Percentiles rank a stretch among this genome's conserved stretches.
These are phyloP conservation scores for grape (Vitis vinifera) DNA, from an alignment of 164 flowering plant genomes.

Conservation along the genomic window ASM3070453v1 NC_081809.1:25777501-25778000, in stretches of 20 bases:
- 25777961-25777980: not conserved
- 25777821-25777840: constrained; percentile 92
- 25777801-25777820: constrained; percentile 9
- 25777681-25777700: not conserved
- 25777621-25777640: too few species aligned
- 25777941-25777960: not conserved
- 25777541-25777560: too few species aligned
- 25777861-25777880: constrained; percentile 99
- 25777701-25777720: not conserved
- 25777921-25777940: constrained; percentile 44
- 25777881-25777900: constrained; percentile 91
- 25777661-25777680: too few species aligned
- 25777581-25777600: too few species aligned
- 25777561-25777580: too few species aligned
- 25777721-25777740: not conserved
- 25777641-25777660: too few species aligned
- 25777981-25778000: not conserved
- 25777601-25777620: not conserved
- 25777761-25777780: too few species aligned
- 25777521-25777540: too few species aligned
- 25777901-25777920: constrained; percentile 97
- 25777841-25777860: constrained; percentile 92
- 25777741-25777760: not conserved
- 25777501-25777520: too few species aligned
- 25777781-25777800: not conserved